Conservation (phyloP, 768 basidiomycete genomes). For the Russula ochroleuca region DNA sequence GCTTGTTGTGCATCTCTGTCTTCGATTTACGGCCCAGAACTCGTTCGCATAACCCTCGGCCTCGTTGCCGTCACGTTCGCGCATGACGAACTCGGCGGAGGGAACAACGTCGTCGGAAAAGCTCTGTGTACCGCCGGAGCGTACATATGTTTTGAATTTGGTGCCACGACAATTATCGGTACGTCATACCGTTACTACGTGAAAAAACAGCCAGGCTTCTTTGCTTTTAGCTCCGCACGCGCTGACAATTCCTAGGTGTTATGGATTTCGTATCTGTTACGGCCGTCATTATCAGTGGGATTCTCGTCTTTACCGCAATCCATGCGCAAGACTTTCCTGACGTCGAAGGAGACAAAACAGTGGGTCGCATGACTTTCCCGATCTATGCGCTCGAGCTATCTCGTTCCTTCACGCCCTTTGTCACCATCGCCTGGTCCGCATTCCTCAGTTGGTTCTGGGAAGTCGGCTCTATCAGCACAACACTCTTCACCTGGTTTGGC, state of each 20-base stretch:
- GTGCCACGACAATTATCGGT: constrained; percentile 24
- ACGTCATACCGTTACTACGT: constrained; percentile 1
- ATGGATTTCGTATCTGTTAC: constrained; percentile 24
- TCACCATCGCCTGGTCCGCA: constrained; percentile 28
- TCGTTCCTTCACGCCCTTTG: constrained; percentile 25
- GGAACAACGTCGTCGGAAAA: constrained; percentile 23
- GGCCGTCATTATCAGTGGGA: constrained; percentile 24
- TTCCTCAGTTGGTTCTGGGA: constrained; percentile 28
- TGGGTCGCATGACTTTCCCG: constrained; percentile 29
- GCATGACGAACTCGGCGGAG: constrained; percentile 20
- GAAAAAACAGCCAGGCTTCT: background rate
- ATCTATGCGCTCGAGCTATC: constrained; percentile 28
- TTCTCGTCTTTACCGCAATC: constrained; percentile 28
- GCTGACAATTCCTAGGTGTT: constrained; percentile 2
- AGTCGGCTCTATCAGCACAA: constrained; percentile 22
- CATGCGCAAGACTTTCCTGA: constrained; percentile 31
- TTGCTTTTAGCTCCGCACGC: background rate
- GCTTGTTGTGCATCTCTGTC: constrained; percentile 24
- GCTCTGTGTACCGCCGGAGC: constrained; percentile 26
- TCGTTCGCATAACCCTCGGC: constrained; percentile 25
- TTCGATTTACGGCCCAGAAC: constrained; percentile 20
- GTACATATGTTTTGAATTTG: constrained; percentile 28
- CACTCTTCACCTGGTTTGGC: constrained; percentile 24
- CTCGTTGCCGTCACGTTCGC: constrained; percentile 27
- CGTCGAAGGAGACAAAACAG: constrained; percentile 28